Conservation (phyloP, 129 eudicot genomes). For the Flaveria trinervia region DNA sequence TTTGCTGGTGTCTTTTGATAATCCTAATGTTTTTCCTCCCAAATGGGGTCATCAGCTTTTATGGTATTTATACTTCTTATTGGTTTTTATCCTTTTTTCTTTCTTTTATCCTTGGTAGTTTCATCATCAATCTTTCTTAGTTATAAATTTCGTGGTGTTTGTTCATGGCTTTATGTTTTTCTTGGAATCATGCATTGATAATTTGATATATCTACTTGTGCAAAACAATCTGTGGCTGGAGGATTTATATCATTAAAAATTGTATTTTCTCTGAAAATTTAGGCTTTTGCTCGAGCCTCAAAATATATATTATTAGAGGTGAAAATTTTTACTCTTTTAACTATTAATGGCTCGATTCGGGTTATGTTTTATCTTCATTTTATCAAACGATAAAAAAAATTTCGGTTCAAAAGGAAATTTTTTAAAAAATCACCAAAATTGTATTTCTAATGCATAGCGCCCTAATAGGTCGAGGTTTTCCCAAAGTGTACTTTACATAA, state of each 20-base stretch:
- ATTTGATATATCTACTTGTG: background rate
- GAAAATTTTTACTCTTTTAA: background rate
- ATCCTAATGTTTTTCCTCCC: slow-evolving; percentile 93
- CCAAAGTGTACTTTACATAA: background rate
- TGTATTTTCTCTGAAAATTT: background rate
- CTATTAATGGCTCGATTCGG: background rate
- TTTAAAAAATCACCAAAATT: background rate
- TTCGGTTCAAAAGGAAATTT: background rate
- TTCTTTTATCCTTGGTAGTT: background rate
- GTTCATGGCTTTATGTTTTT: background rate
- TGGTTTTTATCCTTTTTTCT: background rate
- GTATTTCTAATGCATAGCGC: background rate
- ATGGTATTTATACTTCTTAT: slow-evolving; percentile 53
- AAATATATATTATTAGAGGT: slow-evolving; percentile 3
- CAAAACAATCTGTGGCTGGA: background rate
- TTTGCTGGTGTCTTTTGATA: slow-evolving; percentile 87
- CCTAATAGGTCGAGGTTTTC: background rate
- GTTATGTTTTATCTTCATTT: background rate
- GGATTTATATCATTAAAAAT: background rate
- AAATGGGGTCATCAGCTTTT: slow-evolving; percentile 81
- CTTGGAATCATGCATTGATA: background rate
- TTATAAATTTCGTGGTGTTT: background rate
- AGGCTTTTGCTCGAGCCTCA: background rate
- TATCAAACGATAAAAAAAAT: background rate
- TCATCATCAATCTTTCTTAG: background rate